These are phyloP conservation scores for Botryobasidium botryosum DNA, from an alignment of 768 basidiomycete genomes.

Conservation along the genomic window DNA sequence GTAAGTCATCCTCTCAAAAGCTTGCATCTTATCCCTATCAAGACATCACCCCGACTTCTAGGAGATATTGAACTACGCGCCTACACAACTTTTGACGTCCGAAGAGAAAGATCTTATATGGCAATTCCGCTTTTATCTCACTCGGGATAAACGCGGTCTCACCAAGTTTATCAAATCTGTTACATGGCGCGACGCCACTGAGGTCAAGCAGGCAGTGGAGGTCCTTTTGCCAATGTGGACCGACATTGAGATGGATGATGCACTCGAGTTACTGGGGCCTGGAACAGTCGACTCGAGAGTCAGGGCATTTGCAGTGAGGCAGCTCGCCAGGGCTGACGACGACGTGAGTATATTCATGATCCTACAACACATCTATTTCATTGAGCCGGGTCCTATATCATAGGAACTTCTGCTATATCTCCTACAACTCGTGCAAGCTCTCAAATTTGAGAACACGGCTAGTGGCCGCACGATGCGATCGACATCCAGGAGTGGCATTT, in stretches of 20 bases:
- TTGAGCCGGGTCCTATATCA: constrained; percentile 2
- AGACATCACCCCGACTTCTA: constrained; percentile 24
- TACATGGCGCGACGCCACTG: constrained; percentile 89
- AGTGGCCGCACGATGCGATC: constrained; percentile 39
- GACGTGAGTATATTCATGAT: constrained; percentile 38
- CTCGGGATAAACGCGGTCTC: constrained; percentile 77
- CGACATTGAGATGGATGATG: constrained; percentile 92
- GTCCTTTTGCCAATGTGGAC: constrained; percentile 92
- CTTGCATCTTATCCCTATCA: too few relatives aligned
- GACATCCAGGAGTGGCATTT: constrained; percentile 54
- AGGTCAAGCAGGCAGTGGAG: constrained; percentile 96
- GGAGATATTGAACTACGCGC: constrained; percentile 84
- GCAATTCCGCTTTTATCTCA: constrained; percentile 98
- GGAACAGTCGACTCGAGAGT: constrained; percentile 82
- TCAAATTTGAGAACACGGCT: constrained; percentile 83
- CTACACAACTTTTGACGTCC: constrained; percentile 67
- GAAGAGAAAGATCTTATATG: constrained; percentile 95
- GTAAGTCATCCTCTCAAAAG: constrained; percentile 30
- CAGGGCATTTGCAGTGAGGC: constrained; percentile 82
- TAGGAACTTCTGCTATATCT: constrained; percentile 88
- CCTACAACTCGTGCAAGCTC: constrained; percentile 89
- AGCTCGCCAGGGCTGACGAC: constrained; percentile 81
- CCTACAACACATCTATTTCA: background rate
- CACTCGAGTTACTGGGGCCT: constrained; percentile 85
- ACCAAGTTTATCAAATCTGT: constrained; percentile 98